These are phyloP conservation scores for Luzula sylvatica DNA, from an alignment of 176 grass and related monocot genomes.

Conservation along the genomic window DNA sequence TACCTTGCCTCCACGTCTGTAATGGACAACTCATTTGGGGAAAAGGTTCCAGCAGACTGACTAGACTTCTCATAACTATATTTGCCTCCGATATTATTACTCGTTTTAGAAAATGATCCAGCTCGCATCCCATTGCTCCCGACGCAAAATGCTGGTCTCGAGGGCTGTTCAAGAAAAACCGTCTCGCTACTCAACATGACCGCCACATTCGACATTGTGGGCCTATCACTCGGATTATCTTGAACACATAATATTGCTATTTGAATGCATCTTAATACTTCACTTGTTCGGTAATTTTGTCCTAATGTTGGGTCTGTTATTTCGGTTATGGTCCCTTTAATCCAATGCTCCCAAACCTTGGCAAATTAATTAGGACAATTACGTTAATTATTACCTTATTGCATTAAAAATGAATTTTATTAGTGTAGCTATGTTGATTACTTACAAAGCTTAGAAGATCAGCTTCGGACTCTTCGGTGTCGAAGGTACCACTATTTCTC, in stretches of 20 bases:
- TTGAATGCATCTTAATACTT: slow-evolving; percentile 22
- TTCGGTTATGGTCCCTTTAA: not conserved
- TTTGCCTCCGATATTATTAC: not conserved
- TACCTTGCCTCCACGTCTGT: slow-evolving; percentile 28
- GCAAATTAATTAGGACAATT: too few relatives aligned
- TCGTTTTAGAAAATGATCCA: not conserved
- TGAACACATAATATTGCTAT: slow-evolving; percentile 27
- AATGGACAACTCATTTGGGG: slow-evolving; percentile 30
- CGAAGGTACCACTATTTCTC: slow-evolving; percentile 12
- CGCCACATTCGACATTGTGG: slow-evolving; percentile 44
- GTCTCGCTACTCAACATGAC: slow-evolving; percentile 45
- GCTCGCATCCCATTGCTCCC: not conserved
- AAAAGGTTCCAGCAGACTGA: not conserved
- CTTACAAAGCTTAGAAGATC: slow-evolving; percentile 28
- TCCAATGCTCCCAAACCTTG: slow-evolving; percentile 31
- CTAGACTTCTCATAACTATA: not conserved
- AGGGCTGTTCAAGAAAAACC: slow-evolving; percentile 16
- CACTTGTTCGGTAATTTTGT: not conserved
- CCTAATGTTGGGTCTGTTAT: slow-evolving; percentile 11
- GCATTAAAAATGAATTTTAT: too few relatives aligned
- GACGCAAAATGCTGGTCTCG: slow-evolving; percentile 18
- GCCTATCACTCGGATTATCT: slow-evolving; percentile 44
- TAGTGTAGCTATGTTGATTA: not conserved
- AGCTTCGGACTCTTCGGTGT: slow-evolving; percentile 3
- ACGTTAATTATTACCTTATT: too few relatives aligned